A percentile compares a stretch with the other conserved stretches of the same genome.
phyloP scores from a whole-genome alignment of 257 asterid genomes.

The Cordia subcordata region DNA sequence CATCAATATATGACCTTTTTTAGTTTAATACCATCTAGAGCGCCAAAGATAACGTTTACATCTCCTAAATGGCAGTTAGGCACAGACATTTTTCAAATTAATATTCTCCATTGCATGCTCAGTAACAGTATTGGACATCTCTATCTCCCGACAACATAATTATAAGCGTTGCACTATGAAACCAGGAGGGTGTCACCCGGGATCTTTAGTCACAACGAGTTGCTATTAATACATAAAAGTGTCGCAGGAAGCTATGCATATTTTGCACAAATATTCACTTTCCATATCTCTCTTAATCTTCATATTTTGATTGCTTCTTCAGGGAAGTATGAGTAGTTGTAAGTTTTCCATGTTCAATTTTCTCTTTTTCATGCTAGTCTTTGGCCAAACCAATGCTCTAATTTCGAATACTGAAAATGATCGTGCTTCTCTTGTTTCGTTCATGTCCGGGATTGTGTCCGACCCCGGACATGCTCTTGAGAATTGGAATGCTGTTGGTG shows the following conservation, averaged over 20 bases:
- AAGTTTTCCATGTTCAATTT: constrained; percentile 33
- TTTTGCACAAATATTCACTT: constrained; percentile 2
- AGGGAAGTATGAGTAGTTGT: constrained; percentile 47
- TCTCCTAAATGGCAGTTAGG: constrained; percentile 67
- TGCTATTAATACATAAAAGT: too few relatives aligned
- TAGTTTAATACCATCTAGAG: too few relatives aligned
- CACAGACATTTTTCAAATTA: constrained; percentile 16
- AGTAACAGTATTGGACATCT: constrained; percentile 10
- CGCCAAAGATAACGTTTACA: constrained; percentile 35
- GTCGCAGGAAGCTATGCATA: too few relatives aligned
- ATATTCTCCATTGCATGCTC: background rate
- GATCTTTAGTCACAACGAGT: too few relatives aligned
- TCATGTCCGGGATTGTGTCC: constrained; percentile 39
- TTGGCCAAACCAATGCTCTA: constrained; percentile 28
- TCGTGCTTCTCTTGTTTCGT: constrained; percentile 54
- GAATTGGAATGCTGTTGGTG: constrained; percentile 44
- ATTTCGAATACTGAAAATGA: constrained; percentile 31
- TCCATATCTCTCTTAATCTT: too few relatives aligned
- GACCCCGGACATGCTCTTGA: constrained; percentile 48
- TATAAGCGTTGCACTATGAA: too few relatives aligned
- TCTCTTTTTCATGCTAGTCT: constrained; percentile 28
- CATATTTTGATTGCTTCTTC: too few relatives aligned
- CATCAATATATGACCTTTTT: too few relatives aligned
- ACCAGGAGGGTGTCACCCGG: too few relatives aligned
- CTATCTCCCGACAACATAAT: too few relatives aligned